These are phyloP conservation scores for Fusarium subtropicale DNA, from an alignment of 2,329 filamentous ascomycete genomes.

Conservation along the genomic window DNA sequence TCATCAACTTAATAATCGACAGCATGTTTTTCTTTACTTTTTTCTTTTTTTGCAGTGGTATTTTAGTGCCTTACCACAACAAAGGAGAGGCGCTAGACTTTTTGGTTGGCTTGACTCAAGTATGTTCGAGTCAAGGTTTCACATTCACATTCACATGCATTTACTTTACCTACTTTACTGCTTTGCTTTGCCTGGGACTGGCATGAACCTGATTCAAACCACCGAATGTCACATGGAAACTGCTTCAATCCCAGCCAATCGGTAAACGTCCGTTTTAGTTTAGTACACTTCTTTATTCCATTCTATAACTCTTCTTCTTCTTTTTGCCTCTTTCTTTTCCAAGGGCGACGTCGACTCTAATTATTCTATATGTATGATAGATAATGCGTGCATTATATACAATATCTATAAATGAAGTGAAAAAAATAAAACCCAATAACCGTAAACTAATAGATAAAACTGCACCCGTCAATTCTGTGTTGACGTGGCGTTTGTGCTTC, in stretches of 20 bases:
- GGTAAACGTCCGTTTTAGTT: neutral
- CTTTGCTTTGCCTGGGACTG: neutral
- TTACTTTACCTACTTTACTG: neutral
- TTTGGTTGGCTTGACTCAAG: conserved; percentile 11
- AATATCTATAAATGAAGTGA: conserved; percentile 4
- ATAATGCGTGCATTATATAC: conserved; percentile 24
- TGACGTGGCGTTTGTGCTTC: neutral
- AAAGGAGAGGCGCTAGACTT: neutral
- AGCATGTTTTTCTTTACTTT: too few species aligned
- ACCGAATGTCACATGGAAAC: neutral
- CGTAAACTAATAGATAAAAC: neutral
- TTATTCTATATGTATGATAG: conserved; percentile 10
- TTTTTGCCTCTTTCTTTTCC: neutral
- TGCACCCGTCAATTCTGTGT: neutral
- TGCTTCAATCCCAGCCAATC: neutral
- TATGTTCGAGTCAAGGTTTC: conserved; percentile 23
- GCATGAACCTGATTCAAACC: neutral
- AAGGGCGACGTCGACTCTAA: conserved; percentile 3
- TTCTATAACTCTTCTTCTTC: conserved; percentile 19
- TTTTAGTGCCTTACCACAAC: neutral
- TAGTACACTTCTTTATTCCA: conserved; percentile 9
- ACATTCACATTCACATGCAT: conserved; percentile 12
- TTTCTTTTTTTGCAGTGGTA: neutral
- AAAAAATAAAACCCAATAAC: neutral
- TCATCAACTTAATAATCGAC: neutral